These are phyloP conservation scores for Galerina sulciceps DNA, from an alignment of 768 basidiomycete species.

Conservation along the genomic window DNA sequence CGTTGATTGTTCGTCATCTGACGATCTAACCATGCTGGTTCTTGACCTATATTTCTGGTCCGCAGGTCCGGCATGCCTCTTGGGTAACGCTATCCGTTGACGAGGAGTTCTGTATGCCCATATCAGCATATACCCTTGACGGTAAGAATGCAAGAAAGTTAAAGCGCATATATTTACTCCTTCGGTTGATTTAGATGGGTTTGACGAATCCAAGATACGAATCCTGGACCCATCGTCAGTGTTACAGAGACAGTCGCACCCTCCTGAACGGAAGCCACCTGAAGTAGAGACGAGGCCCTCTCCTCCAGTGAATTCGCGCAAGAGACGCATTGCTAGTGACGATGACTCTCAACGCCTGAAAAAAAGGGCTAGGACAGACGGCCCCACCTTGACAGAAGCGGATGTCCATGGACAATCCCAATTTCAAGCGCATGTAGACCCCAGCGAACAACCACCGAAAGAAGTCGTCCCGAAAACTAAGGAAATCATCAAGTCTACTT, in stretches of 20 bases:
- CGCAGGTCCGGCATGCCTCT: slow-evolving; percentile 39
- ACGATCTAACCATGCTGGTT: not conserved
- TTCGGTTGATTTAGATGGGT: slow-evolving; percentile 16
- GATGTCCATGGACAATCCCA: no score
- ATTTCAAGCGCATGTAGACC: no score
- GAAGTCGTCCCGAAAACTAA: not conserved
- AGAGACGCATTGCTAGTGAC: slow-evolving; percentile 7
- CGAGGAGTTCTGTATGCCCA: slow-evolving; percentile 39
- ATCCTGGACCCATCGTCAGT: not conserved
- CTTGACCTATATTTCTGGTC: not conserved
- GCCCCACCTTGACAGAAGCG: no score
- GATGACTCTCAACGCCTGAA: not conserved
- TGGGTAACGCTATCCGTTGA: slow-evolving; percentile 40
- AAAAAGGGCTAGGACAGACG: slow-evolving; percentile 11
- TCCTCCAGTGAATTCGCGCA: not conserved
- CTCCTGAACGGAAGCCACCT: not conserved
- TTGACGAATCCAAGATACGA: slow-evolving; percentile 20
- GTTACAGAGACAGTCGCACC: not conserved
- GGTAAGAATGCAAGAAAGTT: slow-evolving; percentile 23
- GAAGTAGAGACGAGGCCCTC: not conserved
- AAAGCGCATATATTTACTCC: slow-evolving; percentile 22
- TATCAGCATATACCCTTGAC: slow-evolving; percentile 40
- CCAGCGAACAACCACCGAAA: not conserved
- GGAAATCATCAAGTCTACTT: not conserved
- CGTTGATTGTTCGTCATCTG: slow-evolving; percentile 31